Conservation (phyloP, 345 rosid genomes). For the Isatis tinctoria region DNA sequence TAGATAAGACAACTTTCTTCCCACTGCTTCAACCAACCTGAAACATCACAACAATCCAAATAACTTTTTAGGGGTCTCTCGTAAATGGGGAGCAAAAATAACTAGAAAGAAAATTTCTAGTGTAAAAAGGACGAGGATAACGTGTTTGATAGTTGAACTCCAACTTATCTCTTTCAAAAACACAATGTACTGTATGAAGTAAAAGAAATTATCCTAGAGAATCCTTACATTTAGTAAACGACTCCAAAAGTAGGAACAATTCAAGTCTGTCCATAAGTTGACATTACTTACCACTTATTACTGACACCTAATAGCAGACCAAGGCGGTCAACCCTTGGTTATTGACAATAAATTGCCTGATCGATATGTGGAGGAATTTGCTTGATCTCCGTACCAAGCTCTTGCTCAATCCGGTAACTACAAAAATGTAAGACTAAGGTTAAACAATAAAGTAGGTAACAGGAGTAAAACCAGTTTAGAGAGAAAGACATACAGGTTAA, state of each 20-base stretch:
- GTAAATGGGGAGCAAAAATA: background rate
- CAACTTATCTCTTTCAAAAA: background rate
- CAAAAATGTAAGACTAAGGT: background rate
- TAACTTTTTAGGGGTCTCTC: background rate
- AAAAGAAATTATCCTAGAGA: background rate
- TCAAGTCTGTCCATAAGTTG: background rate
- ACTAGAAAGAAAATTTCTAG: background rate
- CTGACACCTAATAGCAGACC: slow-evolving; percentile 27
- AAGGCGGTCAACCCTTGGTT: slow-evolving; percentile 24
- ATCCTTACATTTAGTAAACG: background rate
- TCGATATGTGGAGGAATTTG: slow-evolving; percentile 95
- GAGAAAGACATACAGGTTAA: slow-evolving; percentile 63
- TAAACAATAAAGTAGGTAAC: background rate
- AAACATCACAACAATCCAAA: background rate
- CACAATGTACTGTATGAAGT: background rate
- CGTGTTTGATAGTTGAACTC: background rate
- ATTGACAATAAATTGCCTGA: slow-evolving; percentile 88
- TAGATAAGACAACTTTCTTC: slow-evolving; percentile 14
- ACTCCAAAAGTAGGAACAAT: slow-evolving; percentile 1
- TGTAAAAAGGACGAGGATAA: background rate
- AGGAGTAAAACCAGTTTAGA: background rate
- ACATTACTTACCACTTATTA: slow-evolving; percentile 44
- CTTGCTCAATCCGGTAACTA: slow-evolving; percentile 98
- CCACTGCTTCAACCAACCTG: slow-evolving; percentile 29
- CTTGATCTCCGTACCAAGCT: slow-evolving; percentile 93